Evolutionary conservation across 176 grass and related monocot genomes (phyloP).

Genomic region (Paspalum vaginatum): DNA sequence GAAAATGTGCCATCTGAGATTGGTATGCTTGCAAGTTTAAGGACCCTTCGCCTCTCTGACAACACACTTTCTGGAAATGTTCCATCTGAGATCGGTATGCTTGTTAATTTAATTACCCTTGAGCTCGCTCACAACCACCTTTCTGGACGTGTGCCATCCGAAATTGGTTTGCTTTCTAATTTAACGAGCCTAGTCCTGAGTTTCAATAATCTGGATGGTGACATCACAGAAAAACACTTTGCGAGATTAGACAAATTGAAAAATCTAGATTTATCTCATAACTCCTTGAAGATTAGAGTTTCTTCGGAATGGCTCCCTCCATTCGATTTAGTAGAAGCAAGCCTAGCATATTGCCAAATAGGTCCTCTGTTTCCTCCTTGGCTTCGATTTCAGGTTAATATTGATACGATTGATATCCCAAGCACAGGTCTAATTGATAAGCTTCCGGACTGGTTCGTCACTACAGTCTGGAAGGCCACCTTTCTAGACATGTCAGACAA

Average conservation of each 20-base stretch:
- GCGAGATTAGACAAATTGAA: not conserved
- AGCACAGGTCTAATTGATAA: slow-evolving; percentile 12
- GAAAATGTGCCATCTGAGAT: no score
- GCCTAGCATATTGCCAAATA: not conserved
- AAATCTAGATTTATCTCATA: not conserved
- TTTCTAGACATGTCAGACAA: not conserved
- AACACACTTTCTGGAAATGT: not conserved
- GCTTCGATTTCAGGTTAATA: not conserved
- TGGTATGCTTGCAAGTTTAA: no score
- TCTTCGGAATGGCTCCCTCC: not conserved
- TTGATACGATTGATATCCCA: not conserved
- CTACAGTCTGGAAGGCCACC: not conserved
- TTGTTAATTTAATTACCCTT: no score
- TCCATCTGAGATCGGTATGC: not conserved
- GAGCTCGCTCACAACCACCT: no score
- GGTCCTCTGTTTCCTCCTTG: no score
- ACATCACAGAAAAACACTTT: not conserved
- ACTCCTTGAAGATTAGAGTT: not conserved
- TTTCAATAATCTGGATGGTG: not conserved
- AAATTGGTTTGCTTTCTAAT: no score
- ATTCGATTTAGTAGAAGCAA: not conserved
- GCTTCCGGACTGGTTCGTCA: slow-evolving; percentile 13
- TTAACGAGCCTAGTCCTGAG: not conserved
- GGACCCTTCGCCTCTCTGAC: not conserved
- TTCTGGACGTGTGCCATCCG: no score